Evolutionary conservation across 2,329 filamentous ascomycete species (phyloP).

Genomic region (Exophiala alcalophila): DNA sequence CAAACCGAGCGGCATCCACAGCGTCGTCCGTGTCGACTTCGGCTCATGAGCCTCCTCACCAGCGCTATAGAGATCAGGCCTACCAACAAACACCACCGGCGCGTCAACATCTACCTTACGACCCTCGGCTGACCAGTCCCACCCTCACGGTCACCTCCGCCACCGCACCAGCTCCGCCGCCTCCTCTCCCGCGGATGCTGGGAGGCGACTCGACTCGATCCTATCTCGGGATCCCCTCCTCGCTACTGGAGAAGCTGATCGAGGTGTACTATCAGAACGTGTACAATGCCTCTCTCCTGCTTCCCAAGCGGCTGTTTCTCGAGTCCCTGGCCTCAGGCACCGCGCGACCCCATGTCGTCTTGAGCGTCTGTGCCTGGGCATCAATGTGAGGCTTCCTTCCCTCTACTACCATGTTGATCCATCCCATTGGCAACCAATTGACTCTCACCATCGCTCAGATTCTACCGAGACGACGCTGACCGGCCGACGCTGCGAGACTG

Average conservation of each 20-base stretch:
- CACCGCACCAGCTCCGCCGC: neutral
- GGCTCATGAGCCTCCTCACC: no score
- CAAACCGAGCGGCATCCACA: no score
- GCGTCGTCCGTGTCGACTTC: no score
- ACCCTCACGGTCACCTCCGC: neutral
- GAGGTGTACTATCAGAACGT: slow-evolving; percentile 15
- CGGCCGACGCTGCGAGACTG: slow-evolving; percentile 5
- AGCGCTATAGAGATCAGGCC: no score
- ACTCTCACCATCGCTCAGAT: slow-evolving; percentile 5
- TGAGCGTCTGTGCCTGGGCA: slow-evolving; percentile 13
- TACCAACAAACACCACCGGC: neutral
- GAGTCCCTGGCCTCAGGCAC: slow-evolving; percentile 3
- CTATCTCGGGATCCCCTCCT: slow-evolving; percentile 10
- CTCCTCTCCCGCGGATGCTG: no score
- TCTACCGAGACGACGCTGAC: slow-evolving; percentile 5
- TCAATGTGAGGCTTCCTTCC: slow-evolving; percentile 7
- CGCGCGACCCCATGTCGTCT: slow-evolving; percentile 4
- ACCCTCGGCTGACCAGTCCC: no score
- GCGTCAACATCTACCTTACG: neutral
- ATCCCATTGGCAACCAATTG: neutral
- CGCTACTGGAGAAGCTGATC: slow-evolving; percentile 4
- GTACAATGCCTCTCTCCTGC: slow-evolving; percentile 15
- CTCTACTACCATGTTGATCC: no score
- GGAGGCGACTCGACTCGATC: neutral
- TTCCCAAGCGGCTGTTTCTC: slow-evolving; percentile 5